Conservation (phyloP, 441 rosid species). For the Sinapis alba region DNA sequence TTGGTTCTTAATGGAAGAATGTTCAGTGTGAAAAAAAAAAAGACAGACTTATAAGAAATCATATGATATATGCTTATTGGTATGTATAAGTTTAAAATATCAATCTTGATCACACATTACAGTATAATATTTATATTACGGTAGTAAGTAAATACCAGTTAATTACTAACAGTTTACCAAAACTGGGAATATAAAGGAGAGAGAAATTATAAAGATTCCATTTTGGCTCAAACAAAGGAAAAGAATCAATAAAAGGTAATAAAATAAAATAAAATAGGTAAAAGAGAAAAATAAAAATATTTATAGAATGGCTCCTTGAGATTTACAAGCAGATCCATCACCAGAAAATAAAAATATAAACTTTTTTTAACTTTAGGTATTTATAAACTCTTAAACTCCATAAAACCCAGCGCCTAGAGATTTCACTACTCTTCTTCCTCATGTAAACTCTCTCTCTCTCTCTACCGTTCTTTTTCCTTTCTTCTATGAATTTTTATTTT, state of each 20-base stretch:
- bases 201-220: slow-evolving; percentile 56
- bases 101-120: not conserved
- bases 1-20: no score
- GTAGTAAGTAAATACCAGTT: not conserved
- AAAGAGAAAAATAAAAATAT: not conserved
- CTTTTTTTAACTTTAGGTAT: slow-evolving; percentile 21
- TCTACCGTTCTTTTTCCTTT: not conserved
- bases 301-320: slow-evolving; percentile 59
- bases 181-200: not conserved
- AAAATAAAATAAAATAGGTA: not conserved
- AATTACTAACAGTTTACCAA: no score
- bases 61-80: not conserved
- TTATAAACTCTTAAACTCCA: slow-evolving; percentile 46
- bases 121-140: not conserved
- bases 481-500: slow-evolving; percentile 27
- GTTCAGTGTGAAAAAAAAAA: no score
- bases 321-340: slow-evolving; percentile 72
- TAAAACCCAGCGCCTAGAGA: slow-evolving; percentile 50
- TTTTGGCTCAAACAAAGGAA: slow-evolving; percentile 42
- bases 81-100: not conserved
- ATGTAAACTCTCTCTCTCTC: slow-evolving; percentile 40
- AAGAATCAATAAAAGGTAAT: slow-evolving; percentile 25
- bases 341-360: slow-evolving; percentile 40
- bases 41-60: no score
- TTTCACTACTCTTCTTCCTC: slow-evolving; percentile 49